phyloP scores from a whole-genome alignment of 192 early-diverging fungal species.

The Backusella morwellensis region DNA sequence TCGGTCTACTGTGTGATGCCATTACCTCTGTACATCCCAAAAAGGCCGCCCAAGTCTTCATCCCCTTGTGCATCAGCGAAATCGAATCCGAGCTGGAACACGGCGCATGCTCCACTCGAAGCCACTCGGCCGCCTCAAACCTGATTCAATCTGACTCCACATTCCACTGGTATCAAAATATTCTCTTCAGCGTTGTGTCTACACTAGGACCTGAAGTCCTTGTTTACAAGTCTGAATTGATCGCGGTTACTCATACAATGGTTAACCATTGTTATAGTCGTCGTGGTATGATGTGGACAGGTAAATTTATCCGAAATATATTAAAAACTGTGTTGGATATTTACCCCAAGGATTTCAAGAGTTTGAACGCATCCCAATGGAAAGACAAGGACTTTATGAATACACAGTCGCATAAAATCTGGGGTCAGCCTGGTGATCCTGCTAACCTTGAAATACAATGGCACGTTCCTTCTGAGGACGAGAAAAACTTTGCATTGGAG shows the following conservation, averaged over 20 bases:
- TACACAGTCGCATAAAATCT: slow-evolving; percentile 66
- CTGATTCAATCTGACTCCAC: slow-evolving; percentile 55
- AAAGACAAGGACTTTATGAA: slow-evolving; percentile 60
- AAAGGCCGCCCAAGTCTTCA: slow-evolving; percentile 50
- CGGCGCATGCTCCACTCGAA: slow-evolving; percentile 56
- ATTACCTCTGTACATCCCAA: slow-evolving; percentile 41
- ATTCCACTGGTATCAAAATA: slow-evolving; percentile 78
- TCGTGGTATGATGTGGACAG: slow-evolving; percentile 71
- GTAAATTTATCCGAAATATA: slow-evolving; percentile 51
- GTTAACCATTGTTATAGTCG: slow-evolving; percentile 52
- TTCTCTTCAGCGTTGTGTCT: slow-evolving; percentile 56
- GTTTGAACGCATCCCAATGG: slow-evolving; percentile 52
- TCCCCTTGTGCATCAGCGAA: slow-evolving; percentile 53
- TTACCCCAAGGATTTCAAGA: slow-evolving; percentile 61
- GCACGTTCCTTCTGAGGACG: slow-evolving; percentile 71
- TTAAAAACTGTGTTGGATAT: slow-evolving; percentile 46
- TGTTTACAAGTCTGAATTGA: slow-evolving; percentile 46
- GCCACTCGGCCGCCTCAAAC: slow-evolving; percentile 40
- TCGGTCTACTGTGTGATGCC: slow-evolving; percentile 51
- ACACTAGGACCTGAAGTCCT: slow-evolving; percentile 49
- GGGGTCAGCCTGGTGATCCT: slow-evolving; percentile 65
- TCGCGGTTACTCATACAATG: slow-evolving; percentile 48
- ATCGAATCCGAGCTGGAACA: slow-evolving; percentile 66
- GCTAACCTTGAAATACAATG: slow-evolving; percentile 64
- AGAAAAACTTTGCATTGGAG: slow-evolving; percentile 65